Base-by-base conservation (phyloP, 768 basidiomycete species). In the Leccinum subtestaceum region DNA sequence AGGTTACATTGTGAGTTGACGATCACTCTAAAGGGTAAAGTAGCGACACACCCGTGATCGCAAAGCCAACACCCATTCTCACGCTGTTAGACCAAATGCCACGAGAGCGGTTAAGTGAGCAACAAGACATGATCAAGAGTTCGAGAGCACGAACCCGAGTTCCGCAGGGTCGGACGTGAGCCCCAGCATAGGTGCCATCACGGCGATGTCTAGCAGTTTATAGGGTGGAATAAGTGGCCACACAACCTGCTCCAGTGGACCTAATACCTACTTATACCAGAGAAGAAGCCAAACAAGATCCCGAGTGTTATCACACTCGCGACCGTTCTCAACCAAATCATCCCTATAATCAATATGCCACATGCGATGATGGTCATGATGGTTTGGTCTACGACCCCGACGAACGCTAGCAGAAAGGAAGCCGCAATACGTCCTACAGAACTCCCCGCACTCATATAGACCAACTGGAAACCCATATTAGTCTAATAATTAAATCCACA, bases 381-480 rank as follows among this genome's bases (percentile, higher is more conserved):
- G 13, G 79, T 64, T 31, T 77, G 68, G 51, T 82, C 81, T 62
- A 78, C 74, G 5, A 78, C 69, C 0, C 83, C 83, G 53, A 78
- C 61, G 51, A 68, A 70, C 50, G 69, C 69, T 11, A 75, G 76
- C 34, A 81, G 55, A 21, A 77, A 60, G n/a, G 74, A 75, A 0
- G 82, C 78, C 11, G 81, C 54, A 1, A 77, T 71, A 29, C 85
- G 78, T 12, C 84, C 85, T 36, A 81, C 65, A 29, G 81, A 69
- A 49, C 77, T 79, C 1, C 76, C 71, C 4, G 74, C 82, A 65
- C 84, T 85, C n/a, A 84, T 62, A 27, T 85, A 47, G 32, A 53
- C 40, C 23, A 38, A 7, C 57, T 58, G 5, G 5, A 21, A 25
- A 25, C 19, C 3, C 5, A 4, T 23, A 11, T 52, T 15, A 21